Conservation (phyloP, 495 filamentous ascomycete genomes). For the Elasticomyces elasticus region DNA sequence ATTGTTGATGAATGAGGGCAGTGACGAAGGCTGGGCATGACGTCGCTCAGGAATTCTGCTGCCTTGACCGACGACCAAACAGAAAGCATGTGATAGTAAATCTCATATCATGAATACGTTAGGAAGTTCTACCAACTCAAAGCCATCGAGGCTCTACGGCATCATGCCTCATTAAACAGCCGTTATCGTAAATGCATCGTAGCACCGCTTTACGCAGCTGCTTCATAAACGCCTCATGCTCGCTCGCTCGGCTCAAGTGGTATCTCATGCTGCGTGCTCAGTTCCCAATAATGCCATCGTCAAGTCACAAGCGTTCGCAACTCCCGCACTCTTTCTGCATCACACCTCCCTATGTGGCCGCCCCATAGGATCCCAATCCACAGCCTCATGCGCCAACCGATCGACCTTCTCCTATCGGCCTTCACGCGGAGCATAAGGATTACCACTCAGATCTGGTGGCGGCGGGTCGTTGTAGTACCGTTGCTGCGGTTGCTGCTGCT, state of each 20-base stretch:
- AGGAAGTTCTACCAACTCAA: neutral
- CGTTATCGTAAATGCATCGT: neutral
- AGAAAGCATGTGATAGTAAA: neutral
- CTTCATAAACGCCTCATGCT: neutral
- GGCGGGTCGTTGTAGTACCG: neutral
- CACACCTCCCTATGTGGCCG: conserved; percentile 3
- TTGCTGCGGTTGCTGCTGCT: neutral
- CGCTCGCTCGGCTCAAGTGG: neutral
- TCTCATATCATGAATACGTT: neutral
- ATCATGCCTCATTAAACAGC: neutral
- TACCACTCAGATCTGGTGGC: conserved; percentile 16
- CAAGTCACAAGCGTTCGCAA: neutral
- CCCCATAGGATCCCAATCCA: conserved; percentile 18
- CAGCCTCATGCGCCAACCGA: conserved; percentile 9
- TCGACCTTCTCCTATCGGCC: neutral
- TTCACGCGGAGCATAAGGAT: conserved; percentile 17
- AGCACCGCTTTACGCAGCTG: neutral
- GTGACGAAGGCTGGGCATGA: too few relatives aligned
- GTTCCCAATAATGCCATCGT: too few relatives aligned
- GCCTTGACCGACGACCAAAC: too few relatives aligned
- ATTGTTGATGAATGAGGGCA: neutral
- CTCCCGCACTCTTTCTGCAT: neutral
- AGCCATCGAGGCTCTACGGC: neutral
- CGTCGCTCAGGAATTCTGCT: too few relatives aligned
- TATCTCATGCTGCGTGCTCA: too few relatives aligned